phyloP scores from a whole-genome alignment of 306 rosid species.

The Gastrolobium bilobum region DNA sequence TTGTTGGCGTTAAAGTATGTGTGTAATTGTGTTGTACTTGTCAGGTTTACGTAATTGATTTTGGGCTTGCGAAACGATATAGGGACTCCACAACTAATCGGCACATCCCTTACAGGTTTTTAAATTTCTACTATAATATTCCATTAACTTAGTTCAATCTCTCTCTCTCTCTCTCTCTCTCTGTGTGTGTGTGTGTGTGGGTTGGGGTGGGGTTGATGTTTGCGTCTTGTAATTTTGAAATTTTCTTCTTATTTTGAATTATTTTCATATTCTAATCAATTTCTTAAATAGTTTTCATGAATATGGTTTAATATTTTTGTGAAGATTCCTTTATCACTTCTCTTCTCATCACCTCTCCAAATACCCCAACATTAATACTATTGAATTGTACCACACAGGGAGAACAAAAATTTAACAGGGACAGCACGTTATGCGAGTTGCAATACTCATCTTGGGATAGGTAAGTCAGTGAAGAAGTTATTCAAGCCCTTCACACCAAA shows the following conservation, averaged over 20 bases:
- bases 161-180: neutral
- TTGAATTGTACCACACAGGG: conserved; percentile 57
- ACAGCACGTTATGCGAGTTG: conserved; percentile 98
- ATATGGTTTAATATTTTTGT: conserved; percentile 4
- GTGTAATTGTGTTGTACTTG: conserved; percentile 15
- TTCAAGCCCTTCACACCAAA: neutral
- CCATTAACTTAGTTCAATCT: conserved; percentile 6
- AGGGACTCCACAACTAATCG: conserved; percentile 87
- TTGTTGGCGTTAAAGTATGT: conserved; percentile 22
- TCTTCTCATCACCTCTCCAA: neutral
- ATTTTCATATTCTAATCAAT: neutral
- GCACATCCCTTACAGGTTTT: conserved; percentile 87
- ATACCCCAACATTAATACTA: conserved; percentile 16
- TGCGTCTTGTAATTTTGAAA: neutral
- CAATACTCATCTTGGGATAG: conserved; percentile 96
- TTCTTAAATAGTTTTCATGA: conserved; percentile 4
- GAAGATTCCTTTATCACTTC: conserved; percentile 12
- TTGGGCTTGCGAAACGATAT: conserved; percentile 94
- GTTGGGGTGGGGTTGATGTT: neutral
- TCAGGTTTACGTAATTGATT: conserved; percentile 93
- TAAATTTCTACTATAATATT: conserved; percentile 1
- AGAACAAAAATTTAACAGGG: conserved; percentile 91
- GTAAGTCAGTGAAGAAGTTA: conserved; percentile 58
- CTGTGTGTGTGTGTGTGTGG: too few relatives aligned
- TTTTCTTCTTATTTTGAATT: neutral